These are phyloP conservation scores for Cyclocybe aegerita DNA, from an alignment of 768 basidiomycete genomes.

Conservation along the genomic window DNA sequence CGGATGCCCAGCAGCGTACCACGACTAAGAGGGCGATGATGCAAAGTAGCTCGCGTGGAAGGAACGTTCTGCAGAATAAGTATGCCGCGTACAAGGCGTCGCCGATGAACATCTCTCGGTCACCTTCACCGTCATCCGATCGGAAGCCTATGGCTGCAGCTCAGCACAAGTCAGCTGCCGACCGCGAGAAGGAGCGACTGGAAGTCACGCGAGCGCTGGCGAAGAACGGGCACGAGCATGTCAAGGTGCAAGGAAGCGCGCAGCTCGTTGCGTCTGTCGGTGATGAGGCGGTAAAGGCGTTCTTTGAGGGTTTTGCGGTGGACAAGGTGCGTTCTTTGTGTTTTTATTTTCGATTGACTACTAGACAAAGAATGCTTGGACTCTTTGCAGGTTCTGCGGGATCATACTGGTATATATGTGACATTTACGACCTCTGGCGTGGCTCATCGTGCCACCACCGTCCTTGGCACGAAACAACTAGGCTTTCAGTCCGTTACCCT, in stretches of 20 bases:
- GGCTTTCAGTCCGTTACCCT: constrained; percentile 60
- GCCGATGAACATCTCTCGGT: constrained; percentile 22
- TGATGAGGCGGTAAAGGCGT: constrained; percentile 67
- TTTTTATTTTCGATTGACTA: constrained; percentile 1
- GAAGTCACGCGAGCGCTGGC: constrained; percentile 51
- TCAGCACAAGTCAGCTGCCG: constrained; percentile 26
- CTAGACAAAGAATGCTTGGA: neutral
- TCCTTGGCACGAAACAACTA: constrained; percentile 58
- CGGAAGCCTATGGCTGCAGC: constrained; percentile 1
- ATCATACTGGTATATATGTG: constrained; percentile 75
- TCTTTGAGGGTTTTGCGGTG: constrained; percentile 70
- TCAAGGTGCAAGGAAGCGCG: constrained; percentile 54
- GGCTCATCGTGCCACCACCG: constrained; percentile 67
- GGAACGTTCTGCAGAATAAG: constrained; percentile 5
- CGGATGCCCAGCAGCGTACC: neutral
- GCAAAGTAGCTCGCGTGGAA: neutral
- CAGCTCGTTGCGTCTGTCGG: constrained; percentile 48
- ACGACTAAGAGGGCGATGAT: neutral
- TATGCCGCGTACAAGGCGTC: constrained; percentile 13
- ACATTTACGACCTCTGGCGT: constrained; percentile 65
- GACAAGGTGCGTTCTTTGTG: constrained; percentile 55
- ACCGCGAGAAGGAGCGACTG: constrained; percentile 35
- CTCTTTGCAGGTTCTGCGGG: constrained; percentile 59
- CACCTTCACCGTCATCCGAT: constrained; percentile 28
- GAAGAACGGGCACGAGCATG: constrained; percentile 65